A percentile compares a stretch with the other conserved stretches of the same genome.
phyloP scores from a whole-genome alignment of 2,329 filamentous ascomycete genomes.

The Clarireedia homoeocarpa region DNA sequence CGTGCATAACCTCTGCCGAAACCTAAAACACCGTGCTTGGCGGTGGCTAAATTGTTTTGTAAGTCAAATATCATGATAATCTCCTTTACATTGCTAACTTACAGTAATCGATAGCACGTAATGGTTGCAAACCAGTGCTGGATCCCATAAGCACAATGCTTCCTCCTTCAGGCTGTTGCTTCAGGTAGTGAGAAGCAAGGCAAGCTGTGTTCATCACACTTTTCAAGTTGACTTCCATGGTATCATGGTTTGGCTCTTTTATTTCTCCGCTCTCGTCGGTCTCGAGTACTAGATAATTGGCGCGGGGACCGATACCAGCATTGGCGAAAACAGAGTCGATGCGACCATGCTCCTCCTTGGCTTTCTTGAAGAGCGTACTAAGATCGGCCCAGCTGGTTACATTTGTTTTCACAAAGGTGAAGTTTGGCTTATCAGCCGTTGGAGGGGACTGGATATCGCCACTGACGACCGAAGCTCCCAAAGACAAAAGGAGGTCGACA shows the following conservation, averaged over 20 bases:
- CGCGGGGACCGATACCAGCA: slow-evolving; percentile 43
- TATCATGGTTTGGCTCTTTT: slow-evolving; percentile 35
- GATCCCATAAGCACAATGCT: slow-evolving; percentile 48
- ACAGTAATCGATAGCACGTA: slow-evolving; percentile 43
- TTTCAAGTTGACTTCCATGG: slow-evolving; percentile 43
- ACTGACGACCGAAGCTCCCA: slow-evolving; percentile 47
- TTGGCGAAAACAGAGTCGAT: slow-evolving; percentile 33
- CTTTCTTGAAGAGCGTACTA: slow-evolving; percentile 41
- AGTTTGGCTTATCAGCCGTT: slow-evolving; percentile 24
- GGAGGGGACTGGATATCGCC: slow-evolving; percentile 41
- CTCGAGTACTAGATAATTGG: slow-evolving; percentile 39
- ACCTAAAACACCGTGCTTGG: slow-evolving; percentile 49
- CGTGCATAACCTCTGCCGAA: slow-evolving; percentile 40
- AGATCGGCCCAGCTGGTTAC: slow-evolving; percentile 39
- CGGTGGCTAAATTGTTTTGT: slow-evolving; percentile 31
- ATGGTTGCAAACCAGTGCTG: slow-evolving; percentile 40
- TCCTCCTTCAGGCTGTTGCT: slow-evolving; percentile 38
- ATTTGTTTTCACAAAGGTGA: slow-evolving; percentile 36
- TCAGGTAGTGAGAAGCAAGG: slow-evolving; percentile 43
- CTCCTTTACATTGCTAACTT: not conserved
- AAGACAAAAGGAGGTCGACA: slow-evolving; percentile 40
- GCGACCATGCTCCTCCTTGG: slow-evolving; percentile 30
- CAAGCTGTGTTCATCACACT: slow-evolving; percentile 42
- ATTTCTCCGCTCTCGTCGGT: slow-evolving; percentile 42
- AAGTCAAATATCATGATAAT: slow-evolving; percentile 20